Conservation (phyloP, 306 rosid genomes). For the Carpinus fangiana region DNA sequence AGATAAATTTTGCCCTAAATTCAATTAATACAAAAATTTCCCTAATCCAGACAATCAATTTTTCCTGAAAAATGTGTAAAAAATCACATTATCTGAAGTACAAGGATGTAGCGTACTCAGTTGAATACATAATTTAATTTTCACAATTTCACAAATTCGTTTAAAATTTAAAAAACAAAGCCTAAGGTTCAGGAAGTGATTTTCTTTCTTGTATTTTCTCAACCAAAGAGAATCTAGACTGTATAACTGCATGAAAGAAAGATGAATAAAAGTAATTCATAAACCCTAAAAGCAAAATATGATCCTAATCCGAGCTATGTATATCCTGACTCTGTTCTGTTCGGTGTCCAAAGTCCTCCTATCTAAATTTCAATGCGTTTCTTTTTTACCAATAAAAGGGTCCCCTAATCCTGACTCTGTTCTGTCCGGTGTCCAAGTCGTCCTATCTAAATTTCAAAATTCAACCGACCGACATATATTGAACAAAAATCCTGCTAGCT, state of each 20-base stretch:
- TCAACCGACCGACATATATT: too few relatives aligned
- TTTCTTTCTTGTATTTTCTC: background rate
- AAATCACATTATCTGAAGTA: background rate
- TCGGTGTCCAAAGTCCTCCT: too few relatives aligned
- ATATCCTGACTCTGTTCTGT: too few relatives aligned
- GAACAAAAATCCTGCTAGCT: too few relatives aligned
- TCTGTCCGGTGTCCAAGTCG: too few relatives aligned
- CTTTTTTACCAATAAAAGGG: too few relatives aligned
- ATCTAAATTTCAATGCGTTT: too few relatives aligned
- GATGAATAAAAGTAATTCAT: background rate
- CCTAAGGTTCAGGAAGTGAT: background rate
- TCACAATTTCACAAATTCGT: background rate
- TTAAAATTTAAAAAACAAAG: background rate
- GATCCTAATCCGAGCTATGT: background rate
- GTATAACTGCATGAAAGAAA: background rate
- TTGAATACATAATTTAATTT: background rate
- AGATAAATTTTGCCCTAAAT: background rate
- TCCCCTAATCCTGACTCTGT: too few relatives aligned
- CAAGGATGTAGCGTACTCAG: background rate
- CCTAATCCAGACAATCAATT: too few relatives aligned
- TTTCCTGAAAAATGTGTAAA: background rate
- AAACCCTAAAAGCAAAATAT: conserved; percentile 19
- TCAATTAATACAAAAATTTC: background rate
- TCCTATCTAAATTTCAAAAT: too few relatives aligned
- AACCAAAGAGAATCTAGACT: background rate